A percentile compares a stretch with the other conserved stretches of the same genome.
phyloP scores from a whole-genome alignment of 805 yeast genomes.

The Suhomyces canberraensis region DNA sequence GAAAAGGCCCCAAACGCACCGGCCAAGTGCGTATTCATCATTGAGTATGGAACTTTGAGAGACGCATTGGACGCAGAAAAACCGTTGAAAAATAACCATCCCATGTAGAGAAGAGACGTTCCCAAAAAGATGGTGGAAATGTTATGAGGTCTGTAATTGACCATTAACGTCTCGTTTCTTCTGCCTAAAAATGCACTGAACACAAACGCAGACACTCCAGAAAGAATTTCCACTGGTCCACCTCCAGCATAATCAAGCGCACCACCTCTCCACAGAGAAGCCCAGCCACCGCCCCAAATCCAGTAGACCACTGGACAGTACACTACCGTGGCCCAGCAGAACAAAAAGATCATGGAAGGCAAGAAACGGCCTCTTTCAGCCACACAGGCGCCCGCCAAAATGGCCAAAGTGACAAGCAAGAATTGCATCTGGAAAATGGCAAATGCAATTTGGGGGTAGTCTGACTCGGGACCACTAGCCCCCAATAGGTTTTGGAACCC shows the following conservation, averaged over 20 bases:
- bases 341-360: constrained; percentile 78
- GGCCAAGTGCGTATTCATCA: constrained; percentile 85
- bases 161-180: constrained; percentile 69
- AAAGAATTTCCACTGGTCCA: constrained; percentile 90
- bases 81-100: constrained; percentile 96
- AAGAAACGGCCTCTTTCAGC: constrained; percentile 91
- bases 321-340: constrained; percentile 86
- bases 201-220: constrained; percentile 89
- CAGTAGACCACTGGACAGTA: constrained; percentile 95
- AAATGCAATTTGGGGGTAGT: constrained; percentile 79
- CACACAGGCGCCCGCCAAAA: constrained; percentile 79
- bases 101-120: constrained; percentile 83
- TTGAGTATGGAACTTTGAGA: constrained; percentile 79
- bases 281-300: constrained; percentile 98
- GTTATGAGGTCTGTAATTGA: constrained; percentile 92
- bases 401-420: constrained; percentile 86
- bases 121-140: constrained; percentile 89
- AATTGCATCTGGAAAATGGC: constrained; percentile 90
- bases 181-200: constrained; percentile 78
- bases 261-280: constrained; percentile 69
- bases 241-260: constrained; percentile 97
- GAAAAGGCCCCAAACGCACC: constrained; percentile 89
- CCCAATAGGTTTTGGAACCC: constrained; percentile 75
- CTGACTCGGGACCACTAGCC: constrained; percentile 27
- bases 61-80: constrained; percentile 83